Conservation (phyloP, 108 stramenopile genomes). For the Skeletonema costatum region DNA sequence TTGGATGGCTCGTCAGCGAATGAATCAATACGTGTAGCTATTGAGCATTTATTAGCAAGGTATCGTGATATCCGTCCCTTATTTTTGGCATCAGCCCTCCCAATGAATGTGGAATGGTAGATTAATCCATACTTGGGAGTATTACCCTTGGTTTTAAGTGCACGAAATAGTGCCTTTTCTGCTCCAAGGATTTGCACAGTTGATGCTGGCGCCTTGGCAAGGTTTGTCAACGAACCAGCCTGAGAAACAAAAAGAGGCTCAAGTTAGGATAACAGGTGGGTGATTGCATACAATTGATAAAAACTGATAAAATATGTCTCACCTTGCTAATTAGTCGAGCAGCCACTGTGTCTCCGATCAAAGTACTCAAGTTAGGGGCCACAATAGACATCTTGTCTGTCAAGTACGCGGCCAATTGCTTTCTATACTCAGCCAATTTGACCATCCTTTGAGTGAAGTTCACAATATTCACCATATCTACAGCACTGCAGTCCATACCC, state of each 20-base stretch:
- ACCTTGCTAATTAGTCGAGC: slow-evolving; percentile 99
- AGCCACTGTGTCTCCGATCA: slow-evolving; percentile 99
- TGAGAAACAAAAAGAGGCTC: slow-evolving; percentile 9
- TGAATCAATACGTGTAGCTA: slow-evolving; percentile 98
- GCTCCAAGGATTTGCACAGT: slow-evolving; percentile 99
- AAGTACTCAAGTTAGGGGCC: slow-evolving; percentile 96
- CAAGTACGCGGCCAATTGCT: slow-evolving; percentile 90
- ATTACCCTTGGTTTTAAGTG: slow-evolving; percentile 99
- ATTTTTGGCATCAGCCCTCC: slow-evolving; percentile 99
- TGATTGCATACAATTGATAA: neutral
- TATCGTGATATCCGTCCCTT: slow-evolving; percentile 99
- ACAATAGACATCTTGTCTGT: slow-evolving; percentile 96
- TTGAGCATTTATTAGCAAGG: slow-evolving; percentile 99
- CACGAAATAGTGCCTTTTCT: slow-evolving; percentile 99
- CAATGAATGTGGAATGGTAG: slow-evolving; percentile 98
- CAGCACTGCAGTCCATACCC: slow-evolving; percentile 98
- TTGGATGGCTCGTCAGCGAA: slow-evolving; percentile 93
- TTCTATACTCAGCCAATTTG: slow-evolving; percentile 95
- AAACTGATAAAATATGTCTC: slow-evolving; percentile 19
- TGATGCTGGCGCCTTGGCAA: slow-evolving; percentile 99
- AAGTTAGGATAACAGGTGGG: neutral
- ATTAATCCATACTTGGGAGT: slow-evolving; percentile 99
- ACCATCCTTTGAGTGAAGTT: slow-evolving; percentile 98
- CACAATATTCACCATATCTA: slow-evolving; percentile 97
- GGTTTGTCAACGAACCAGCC: slow-evolving; percentile 96